These are phyloP conservation scores for Aquilaria malaccensis DNA, from an alignment of 345 rosid genomes.

Conservation along the genomic window DNA sequence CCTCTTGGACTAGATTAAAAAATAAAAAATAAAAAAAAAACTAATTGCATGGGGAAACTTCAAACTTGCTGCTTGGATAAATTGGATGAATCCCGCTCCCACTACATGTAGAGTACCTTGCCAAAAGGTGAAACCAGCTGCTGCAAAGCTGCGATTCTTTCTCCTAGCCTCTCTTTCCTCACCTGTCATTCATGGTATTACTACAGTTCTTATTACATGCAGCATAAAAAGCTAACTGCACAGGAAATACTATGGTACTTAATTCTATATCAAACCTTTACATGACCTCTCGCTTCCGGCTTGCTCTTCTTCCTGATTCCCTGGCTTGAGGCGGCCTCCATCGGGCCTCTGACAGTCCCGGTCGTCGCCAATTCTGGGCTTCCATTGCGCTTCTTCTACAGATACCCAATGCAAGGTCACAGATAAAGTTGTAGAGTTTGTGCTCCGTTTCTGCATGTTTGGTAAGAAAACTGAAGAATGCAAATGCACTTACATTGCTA, in stretches of 20 bases:
- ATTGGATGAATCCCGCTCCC: not conserved
- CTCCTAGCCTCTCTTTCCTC: conserved; percentile 73
- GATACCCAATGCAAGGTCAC: not conserved
- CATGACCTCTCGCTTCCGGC: conserved; percentile 29
- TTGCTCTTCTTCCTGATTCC: conserved; percentile 41
- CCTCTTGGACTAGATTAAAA: not conserved
- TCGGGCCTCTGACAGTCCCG: not conserved
- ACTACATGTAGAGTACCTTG: conserved; percentile 37
- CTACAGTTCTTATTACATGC: no score
- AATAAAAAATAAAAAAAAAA: no score
- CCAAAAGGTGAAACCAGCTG: conserved; percentile 92
- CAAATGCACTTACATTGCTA: conserved; percentile 20
- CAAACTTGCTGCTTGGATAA: not conserved
- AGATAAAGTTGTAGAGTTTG: not conserved
- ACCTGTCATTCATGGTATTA: conserved; percentile 19
- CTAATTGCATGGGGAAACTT: no score
- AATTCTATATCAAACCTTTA: conserved; percentile 34
- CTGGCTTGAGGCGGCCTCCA: conserved; percentile 16
- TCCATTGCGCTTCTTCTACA: conserved; percentile 50
- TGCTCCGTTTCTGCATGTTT: not conserved
- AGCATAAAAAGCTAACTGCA: not conserved
- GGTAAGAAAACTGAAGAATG: not conserved
- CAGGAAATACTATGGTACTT: not conserved
- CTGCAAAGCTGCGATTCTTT: conserved; percentile 69
- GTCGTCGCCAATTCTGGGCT: conserved; percentile 13